Evolutionary conservation across 768 basidiomycete species (phyloP).

Genomic region (Tulasnella sp.): DNA sequence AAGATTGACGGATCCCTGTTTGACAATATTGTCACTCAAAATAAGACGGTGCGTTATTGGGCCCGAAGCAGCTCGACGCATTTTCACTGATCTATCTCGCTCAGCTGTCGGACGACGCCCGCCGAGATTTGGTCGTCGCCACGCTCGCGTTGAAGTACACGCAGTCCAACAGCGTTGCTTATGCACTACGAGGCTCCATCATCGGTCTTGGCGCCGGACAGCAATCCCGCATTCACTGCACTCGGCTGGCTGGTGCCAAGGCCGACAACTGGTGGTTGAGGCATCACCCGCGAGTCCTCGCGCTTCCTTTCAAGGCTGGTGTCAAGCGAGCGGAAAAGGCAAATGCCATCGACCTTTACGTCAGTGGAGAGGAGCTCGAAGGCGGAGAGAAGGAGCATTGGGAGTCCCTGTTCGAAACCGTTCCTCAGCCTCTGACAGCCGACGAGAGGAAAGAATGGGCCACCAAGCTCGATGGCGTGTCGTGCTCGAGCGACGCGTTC

Average conservation of each 20-base stretch:
- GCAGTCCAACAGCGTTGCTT: slow-evolving; percentile 97
- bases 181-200: slow-evolving; percentile 86
- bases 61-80: no score
- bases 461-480: slow-evolving; percentile 70
- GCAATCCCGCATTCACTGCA: slow-evolving; percentile 99
- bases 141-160: slow-evolving; percentile 98
- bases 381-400: slow-evolving; percentile 87
- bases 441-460: slow-evolving; percentile 75
- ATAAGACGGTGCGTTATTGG: slow-evolving; percentile 74
- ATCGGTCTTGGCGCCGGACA: slow-evolving; percentile 97
- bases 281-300: slow-evolving; percentile 89
- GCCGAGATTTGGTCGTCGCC: slow-evolving; percentile 92
- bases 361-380: slow-evolving; percentile 81
- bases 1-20: slow-evolving; percentile 81
- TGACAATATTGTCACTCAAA: slow-evolving; percentile 81
- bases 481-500: slow-evolving; percentile 96
- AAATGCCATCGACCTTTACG: slow-evolving; percentile 96
- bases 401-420: slow-evolving; percentile 78
- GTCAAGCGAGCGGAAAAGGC: slow-evolving; percentile 98
- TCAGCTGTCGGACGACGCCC: slow-evolving; percentile 69
- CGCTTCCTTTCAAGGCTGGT: slow-evolving; percentile 93
- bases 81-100: neutral
- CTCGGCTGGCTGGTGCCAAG: slow-evolving; percentile 92
- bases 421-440: slow-evolving; percentile 59
- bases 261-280: slow-evolving; percentile 99